A percentile compares a stretch with the other conserved stretches of the same genome.
phyloP scores from a whole-genome alignment of 129 eudicot species.

The Flaveria linearis region DNA sequence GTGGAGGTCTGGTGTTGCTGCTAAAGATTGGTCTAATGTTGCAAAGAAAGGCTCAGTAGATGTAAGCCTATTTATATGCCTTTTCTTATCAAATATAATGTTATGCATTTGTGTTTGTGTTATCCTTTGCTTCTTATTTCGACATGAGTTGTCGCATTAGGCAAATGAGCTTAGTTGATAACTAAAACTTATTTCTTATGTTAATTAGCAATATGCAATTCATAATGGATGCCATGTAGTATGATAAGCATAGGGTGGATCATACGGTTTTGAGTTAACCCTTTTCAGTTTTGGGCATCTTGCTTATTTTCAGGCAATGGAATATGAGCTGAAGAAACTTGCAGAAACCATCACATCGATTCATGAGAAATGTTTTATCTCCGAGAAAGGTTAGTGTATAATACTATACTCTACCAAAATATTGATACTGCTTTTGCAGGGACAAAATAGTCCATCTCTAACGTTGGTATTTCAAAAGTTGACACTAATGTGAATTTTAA shows the following conservation, averaged over 20 bases:
- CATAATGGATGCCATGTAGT: not conserved
- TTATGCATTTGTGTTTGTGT: not conserved
- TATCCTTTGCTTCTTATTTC: not conserved
- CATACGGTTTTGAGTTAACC: not conserved
- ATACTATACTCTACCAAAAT: not conserved
- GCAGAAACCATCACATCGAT: conserved; percentile 66
- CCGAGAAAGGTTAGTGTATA: conserved; percentile 66
- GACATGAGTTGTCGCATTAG: not conserved
- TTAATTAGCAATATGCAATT: not conserved
- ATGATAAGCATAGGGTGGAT: not conserved
- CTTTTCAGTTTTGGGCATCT: conserved; percentile 9
- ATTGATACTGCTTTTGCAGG: not conserved
- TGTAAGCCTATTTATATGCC: conserved; percentile 42
- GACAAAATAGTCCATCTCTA: not conserved
- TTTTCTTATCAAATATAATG: not conserved
- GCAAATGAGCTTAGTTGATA: not conserved
- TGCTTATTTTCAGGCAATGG: conserved; percentile 60
- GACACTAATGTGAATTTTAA: too few relatives aligned
- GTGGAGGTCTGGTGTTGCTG: conserved; percentile 89
- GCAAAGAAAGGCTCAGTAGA: conserved; percentile 86
- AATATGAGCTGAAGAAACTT: conserved; percentile 73
- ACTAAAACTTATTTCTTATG: not conserved
- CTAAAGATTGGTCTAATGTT: conserved; percentile 84
- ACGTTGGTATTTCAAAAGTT: not conserved
- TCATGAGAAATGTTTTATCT: conserved; percentile 89